Conservation (phyloP, 805 yeast species). For the Pichia manshurica region DNA sequence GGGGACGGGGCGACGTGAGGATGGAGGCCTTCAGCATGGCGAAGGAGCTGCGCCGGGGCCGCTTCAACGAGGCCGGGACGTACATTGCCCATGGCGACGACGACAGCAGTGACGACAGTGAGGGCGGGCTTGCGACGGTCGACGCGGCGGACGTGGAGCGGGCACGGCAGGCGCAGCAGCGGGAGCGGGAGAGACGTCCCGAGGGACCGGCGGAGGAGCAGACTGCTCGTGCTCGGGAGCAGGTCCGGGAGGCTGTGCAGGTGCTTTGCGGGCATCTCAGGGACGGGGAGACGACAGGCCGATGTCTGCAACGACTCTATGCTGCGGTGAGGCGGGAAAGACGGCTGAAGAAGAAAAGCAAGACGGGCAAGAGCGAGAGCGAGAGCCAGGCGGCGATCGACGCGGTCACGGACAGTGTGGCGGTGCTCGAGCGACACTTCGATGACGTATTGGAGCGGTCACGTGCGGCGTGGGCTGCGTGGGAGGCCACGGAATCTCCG, state of each 20-base stretch:
- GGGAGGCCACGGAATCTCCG: too few relatives aligned
- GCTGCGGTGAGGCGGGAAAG: conserved; percentile 8
- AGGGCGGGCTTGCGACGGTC: background rate
- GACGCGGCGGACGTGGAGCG: background rate
- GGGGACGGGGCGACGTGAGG: conserved; percentile 27
- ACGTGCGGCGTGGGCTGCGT: too few relatives aligned
- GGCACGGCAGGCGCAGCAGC: background rate
- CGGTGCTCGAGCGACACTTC: background rate
- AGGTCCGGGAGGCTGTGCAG: background rate
- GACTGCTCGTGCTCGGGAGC: too few relatives aligned
- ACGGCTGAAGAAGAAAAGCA: conserved; percentile 9
- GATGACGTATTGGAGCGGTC: too few relatives aligned
- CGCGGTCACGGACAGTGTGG: background rate
- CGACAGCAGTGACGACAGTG: background rate
- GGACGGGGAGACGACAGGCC: background rate
- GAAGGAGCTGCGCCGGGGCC: conserved; percentile 53
- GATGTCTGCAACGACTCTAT: background rate
- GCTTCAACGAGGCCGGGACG: conserved; percentile 57
- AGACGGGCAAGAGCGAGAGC: conserved; percentile 20
- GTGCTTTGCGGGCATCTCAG: background rate
- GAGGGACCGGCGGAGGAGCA: too few relatives aligned
- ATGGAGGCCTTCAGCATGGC: conserved; percentile 59
- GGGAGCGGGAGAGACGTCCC: background rate
- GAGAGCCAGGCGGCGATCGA: conserved; percentile 9
- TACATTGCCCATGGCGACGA: conserved; percentile 30